Evolutionary conservation across 371 early-diverging fungal species (phyloP), one percentile per base, ranked within the genome.

Genomic region (Smittium mucronatum): DNA sequence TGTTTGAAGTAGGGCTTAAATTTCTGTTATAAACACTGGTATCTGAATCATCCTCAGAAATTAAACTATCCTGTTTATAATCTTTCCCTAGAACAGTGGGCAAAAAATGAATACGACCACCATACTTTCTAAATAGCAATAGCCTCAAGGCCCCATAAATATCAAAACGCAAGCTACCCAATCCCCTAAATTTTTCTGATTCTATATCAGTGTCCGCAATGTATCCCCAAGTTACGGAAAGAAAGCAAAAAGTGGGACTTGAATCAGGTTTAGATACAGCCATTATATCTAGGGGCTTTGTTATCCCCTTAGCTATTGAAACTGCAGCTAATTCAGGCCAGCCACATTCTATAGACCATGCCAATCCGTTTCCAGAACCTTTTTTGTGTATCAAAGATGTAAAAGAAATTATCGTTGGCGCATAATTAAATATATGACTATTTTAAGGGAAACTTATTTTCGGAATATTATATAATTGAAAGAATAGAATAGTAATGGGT

Each of bases 171-270:
- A 78, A 77, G 1, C 73, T 60, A 5, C 86, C 87, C 1, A 84
- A 70, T 80, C 78, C 82, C 8, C 86, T 78, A 67, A 79, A 78
- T 32, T 69, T 69, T 69, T 87, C 87, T 5, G 83, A 82, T 75
- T 87, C 86, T 58, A 87, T 84, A 66, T 87, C 87, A 25, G 83
- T 70, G 64, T 87, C 87, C n/a, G 85, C 87, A 32, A 86, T 70
- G 34, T 84, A 70, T 0, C 82, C 82, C 83, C 83, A 87, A 30
- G 79, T 78, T 69, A 85, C 65, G 30, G 78, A 76, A 64, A 80
- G 60, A 58, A 77, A 77, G 64, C 80, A 77, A 59, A 81, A 82
- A n/a, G 72, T 36, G 73, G 72, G 47, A 69, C 65, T 68, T 70
- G 84, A 80, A 60, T 75, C 59, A 28, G 78, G 76, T 70, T 57